Evolutionary conservation across 2,329 filamentous ascomycete genomes (phyloP), one percentile per base, ranked within the genome.

Genomic region (Aspergillus sp.): DNA sequence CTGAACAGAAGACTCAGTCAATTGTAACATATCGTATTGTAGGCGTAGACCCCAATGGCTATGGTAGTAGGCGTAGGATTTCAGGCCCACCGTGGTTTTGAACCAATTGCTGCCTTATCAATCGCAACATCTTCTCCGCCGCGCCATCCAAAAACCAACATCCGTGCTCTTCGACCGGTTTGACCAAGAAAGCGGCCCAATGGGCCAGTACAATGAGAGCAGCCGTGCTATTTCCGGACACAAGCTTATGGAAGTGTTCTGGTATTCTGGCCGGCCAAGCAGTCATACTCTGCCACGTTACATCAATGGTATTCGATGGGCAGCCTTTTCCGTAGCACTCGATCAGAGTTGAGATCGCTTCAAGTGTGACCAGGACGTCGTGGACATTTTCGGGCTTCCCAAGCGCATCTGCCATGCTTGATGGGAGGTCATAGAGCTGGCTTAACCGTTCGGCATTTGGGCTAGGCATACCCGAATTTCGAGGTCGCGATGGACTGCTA

Each of bases 171-270:
- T 62, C 56, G 6, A 52, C 56, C 11, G 46, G 34, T 9, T 46
- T 17, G 4, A 62, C 34, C 38, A 62, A 17, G 1, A 62, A 11
- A 1, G 52, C 60, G 8, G 56, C 56, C 60, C 60, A 62, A 28
- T 59, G 52, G 0, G 56, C 56, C 6, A 62, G 19, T 2, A 62
- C 51, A 2, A 59, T 48, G 7, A 59, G 30, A 7, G 30, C 38
- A 1, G 56, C 46, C 2, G 56, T 28, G 22, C 41, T 23, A 3
- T 55, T 15, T 0, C 28, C 11, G 5, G 51, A 17, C 19, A 55
- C 49, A 23, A 59, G 15, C 1, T 43, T n/a, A 1, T 54, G 13
- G 17, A 62, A 62, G 11, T 11, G 56, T 7, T 31, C 46, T 1
- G 56, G 46, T 17, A 59, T 15, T 28, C 23, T 43, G 25, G 7